Evolutionary conservation across 345 rosid genomes (phyloP), one percentile per base, ranked within the genome.

Genomic region (Aquilaria sinensis): DNA sequence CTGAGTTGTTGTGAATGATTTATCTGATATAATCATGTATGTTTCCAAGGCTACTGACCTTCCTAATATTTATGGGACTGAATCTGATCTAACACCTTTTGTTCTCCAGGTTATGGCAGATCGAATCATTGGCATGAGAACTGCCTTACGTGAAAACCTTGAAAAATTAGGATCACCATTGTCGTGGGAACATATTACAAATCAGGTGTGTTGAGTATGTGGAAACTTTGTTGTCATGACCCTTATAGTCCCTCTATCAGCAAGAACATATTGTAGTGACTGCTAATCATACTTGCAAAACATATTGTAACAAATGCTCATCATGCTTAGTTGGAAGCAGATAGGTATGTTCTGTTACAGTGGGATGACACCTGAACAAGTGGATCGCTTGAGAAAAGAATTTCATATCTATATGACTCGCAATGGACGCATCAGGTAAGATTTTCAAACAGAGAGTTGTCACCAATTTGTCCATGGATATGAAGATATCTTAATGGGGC

Each of bases 281-380:
- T 62, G 9, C 48, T 53, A 4, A 52, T 30, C 23, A 50, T 31
- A 32, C 49, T 68, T 23, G 23, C 23, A 23, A 23, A 53, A 68
- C 58, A 64, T 71, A 23, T 58, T 16, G 1, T 31, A 16, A 1
- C 56, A n/a, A 30, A 30, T 62, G 9, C 48, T 53, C 2, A 52
- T 30, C 23, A 50, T 31, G 11, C 49, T 60, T 10, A 51, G 48
- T 59, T 58, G 65, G 57, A 51, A 73, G 67, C 86, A 93, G 98
- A 93, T 90, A 65, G 97, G 98, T 9, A 90, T 90, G 98, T 93
- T 93, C 62, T 93, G 98, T 82, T 90, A 84, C 73, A 93, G 98
- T 67, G 98, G 97, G 43, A 49, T 90, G 84, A 82, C 94, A 33
- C 97, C 96, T 0, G 97, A 90, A 72, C 97, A 90, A 51, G 97